phyloP scores from a whole-genome alignment of 75 land plant species.

The Sequoia sempervirens region DNA sequence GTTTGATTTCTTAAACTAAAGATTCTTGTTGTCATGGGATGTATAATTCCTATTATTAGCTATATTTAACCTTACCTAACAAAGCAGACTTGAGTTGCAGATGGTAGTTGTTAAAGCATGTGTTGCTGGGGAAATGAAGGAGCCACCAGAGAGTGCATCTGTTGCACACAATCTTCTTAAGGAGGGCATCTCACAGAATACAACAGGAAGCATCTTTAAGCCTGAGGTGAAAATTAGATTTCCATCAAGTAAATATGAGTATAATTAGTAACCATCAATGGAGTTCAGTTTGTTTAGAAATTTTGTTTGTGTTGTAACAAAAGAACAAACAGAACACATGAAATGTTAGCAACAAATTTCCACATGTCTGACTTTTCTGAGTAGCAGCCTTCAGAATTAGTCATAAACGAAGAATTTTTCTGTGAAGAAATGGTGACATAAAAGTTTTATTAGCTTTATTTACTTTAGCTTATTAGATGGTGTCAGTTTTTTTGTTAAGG shows the following conservation, averaged over 20 bases:
- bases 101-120: conserved; percentile 20
- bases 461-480: not conserved
- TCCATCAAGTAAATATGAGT: not conserved
- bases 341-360: not conserved
- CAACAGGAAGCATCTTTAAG: conserved; percentile 35
- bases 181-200: conserved; percentile 47
- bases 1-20: not conserved
- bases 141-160: conserved; percentile 2
- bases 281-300: not conserved
- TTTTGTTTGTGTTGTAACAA: not conserved
- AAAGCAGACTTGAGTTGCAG: not conserved
- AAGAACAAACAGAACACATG: not conserved
- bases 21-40: not conserved
- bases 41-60: not conserved
- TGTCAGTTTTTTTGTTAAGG: not conserved
- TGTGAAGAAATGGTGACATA: not conserved
- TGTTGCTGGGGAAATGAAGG: conserved; percentile 22
- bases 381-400: not conserved
- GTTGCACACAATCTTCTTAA: conserved; percentile 14
- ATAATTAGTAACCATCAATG: not conserved
- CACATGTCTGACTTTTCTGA: not conserved
- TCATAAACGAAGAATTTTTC: not conserved
- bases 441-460: not conserved
- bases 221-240: conserved; percentile 16
- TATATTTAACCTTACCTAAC: too few species aligned